These are phyloP conservation scores for Yarrowia keelungensis DNA, from an alignment of 805 yeast species.

Conservation along the genomic window DNA sequence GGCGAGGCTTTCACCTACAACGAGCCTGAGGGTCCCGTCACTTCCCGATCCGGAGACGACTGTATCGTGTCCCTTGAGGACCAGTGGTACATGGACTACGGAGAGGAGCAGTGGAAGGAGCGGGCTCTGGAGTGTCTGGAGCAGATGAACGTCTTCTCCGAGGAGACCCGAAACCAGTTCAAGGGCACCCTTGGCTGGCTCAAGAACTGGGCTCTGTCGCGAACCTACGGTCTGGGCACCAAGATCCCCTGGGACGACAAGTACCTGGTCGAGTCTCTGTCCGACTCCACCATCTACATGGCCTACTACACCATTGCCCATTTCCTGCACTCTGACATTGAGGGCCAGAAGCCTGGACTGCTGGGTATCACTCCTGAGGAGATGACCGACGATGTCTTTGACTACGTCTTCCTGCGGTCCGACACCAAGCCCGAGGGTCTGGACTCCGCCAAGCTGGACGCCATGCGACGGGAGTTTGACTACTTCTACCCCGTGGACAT, in stretches of 20 bases:
- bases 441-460: constrained; percentile 68
- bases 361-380: constrained; percentile 79
- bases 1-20: constrained; percentile 88
- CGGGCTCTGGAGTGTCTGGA: constrained; percentile 80
- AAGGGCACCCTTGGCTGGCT: constrained; percentile 96
- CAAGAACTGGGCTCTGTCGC: constrained; percentile 97
- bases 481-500: constrained; percentile 95
- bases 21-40: constrained; percentile 90
- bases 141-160: constrained; percentile 75
- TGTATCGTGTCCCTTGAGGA: constrained; percentile 97
- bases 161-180: constrained; percentile 88
- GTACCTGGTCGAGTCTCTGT: constrained; percentile 89
- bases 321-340: constrained; percentile 82
- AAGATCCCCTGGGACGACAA: constrained; percentile 96
- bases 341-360: constrained; percentile 77
- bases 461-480: constrained; percentile 90
- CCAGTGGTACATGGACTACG: constrained; percentile 98
- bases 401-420: constrained; percentile 79
- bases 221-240: constrained; percentile 96
- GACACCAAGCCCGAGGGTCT: constrained; percentile 64
- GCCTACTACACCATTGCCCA: constrained; percentile 91
- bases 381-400: constrained; percentile 92
- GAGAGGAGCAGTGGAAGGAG: constrained; percentile 89
- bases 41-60: constrained; percentile 95
- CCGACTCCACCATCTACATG: constrained; percentile 96